Evolutionary conservation across 1,139 yeast genomes (phyloP).

Genomic region (Yamadazyma songkhlaensis): DNA sequence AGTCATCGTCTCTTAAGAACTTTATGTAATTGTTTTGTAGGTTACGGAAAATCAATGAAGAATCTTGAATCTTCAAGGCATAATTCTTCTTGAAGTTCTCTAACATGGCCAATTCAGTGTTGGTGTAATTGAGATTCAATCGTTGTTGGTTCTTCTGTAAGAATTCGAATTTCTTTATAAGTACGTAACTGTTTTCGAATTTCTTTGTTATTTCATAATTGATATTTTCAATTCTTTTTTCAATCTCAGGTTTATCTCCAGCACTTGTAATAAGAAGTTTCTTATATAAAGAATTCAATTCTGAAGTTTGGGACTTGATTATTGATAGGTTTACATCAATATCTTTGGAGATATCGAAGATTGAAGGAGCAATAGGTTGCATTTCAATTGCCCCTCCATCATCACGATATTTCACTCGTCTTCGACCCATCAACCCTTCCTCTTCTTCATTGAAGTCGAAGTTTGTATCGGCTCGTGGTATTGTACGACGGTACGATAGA

Average conservation of each 20-base stretch:
- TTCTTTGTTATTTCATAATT: slow-evolving; percentile 70
- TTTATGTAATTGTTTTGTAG: slow-evolving; percentile 87
- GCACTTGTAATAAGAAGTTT: slow-evolving; percentile 85
- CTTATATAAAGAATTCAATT: slow-evolving; percentile 68
- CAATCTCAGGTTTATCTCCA: slow-evolving; percentile 67
- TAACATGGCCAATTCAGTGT: slow-evolving; percentile 61
- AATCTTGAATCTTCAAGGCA: slow-evolving; percentile 80
- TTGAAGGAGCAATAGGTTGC: slow-evolving; percentile 68
- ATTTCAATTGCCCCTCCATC: slow-evolving; percentile 35
- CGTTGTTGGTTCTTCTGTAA: slow-evolving; percentile 36
- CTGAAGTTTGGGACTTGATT: slow-evolving; percentile 50
- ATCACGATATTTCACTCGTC: slow-evolving; percentile 14
- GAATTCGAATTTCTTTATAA: slow-evolving; percentile 67
- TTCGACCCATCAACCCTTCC: slow-evolving; percentile 45
- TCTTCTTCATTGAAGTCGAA: slow-evolving; percentile 54
- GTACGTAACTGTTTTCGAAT: slow-evolving; percentile 73
- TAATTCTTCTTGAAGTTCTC: slow-evolving; percentile 79
- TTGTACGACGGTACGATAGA: slow-evolving; percentile 69
- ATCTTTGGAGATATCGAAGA: slow-evolving; percentile 70
- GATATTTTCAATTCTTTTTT: slow-evolving; percentile 67
- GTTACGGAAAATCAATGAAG: slow-evolving; percentile 75
- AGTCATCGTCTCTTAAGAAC: slow-evolving; percentile 68
- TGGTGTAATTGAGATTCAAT: slow-evolving; percentile 33
- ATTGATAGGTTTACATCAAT: slow-evolving; percentile 59
- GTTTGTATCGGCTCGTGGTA: slow-evolving; percentile 42